These are phyloP conservation scores for Triticum urartu DNA, from an alignment of 176 grass and related monocot genomes.

Conservation along the genomic window DNA sequence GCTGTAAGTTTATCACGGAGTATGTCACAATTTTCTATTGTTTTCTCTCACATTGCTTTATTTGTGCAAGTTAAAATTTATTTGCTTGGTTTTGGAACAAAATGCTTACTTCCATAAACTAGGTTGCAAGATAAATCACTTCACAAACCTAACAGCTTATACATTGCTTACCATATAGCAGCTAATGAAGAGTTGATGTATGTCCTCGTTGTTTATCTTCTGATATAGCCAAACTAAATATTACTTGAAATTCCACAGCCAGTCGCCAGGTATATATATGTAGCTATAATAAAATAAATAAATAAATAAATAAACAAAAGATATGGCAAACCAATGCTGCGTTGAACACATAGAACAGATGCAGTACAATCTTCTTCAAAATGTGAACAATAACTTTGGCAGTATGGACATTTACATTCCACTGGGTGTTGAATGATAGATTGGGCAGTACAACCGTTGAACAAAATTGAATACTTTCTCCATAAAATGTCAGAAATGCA, in stretches of 20 bases:
- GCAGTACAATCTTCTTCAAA: neutral
- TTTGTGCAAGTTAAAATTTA: neutral
- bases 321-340: neutral
- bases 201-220: neutral
- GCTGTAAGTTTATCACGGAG: too few species aligned
- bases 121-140: neutral
- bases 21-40: neutral
- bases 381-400: neutral
- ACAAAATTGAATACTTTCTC: neutral
- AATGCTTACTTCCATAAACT: neutral
- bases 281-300: neutral
- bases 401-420: neutral
- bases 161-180: neutral
- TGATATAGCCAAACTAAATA: neutral
- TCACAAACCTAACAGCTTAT: neutral
- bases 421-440: neutral
- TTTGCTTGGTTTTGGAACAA: neutral
- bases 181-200: neutral
- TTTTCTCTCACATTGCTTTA: neutral
- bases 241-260: neutral
- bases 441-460: neutral
- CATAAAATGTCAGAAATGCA: neutral
- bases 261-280: too few species aligned
- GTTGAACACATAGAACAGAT: neutral
- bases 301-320: neutral